A percentile compares a stretch with the other conserved stretches of the same genome.
Evolutionary conservation across 1,284 basidiomycete genomes (phyloP).

Genomic region (Cerioporus squamosus): DNA sequence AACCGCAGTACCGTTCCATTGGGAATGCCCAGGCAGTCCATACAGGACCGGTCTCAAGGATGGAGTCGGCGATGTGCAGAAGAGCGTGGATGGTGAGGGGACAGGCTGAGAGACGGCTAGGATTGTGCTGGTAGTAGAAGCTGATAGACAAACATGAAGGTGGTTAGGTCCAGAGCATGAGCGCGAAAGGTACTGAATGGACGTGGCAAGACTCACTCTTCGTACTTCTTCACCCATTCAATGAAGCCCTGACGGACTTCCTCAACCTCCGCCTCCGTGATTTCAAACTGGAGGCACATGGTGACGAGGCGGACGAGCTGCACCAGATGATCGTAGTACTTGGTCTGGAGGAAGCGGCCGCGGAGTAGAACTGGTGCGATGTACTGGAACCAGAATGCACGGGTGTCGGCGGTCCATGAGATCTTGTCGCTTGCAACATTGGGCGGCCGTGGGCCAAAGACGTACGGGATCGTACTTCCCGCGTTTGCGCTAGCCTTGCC

Average conservation of each 20-base stretch:
- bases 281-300: constrained; percentile 45
- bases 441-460: constrained; percentile 41
- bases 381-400: constrained; percentile 44
- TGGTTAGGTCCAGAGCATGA: neutral
- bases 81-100: constrained; percentile 45
- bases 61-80: constrained; percentile 40
- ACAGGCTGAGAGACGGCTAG: constrained; percentile 37
- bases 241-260: constrained; percentile 38
- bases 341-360: constrained; percentile 30
- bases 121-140: constrained; percentile 43
- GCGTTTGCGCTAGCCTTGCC: constrained; percentile 37
- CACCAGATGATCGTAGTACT: constrained; percentile 49
- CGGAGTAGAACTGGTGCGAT: constrained; percentile 44
- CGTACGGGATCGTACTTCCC: constrained; percentile 41
- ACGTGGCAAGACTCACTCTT: constrained; percentile 39
- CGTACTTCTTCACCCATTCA: constrained; percentile 47
- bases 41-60: constrained; percentile 37
- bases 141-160: no score
- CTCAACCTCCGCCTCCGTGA: constrained; percentile 38
- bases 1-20: constrained; percentile 43
- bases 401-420: constrained; percentile 35
- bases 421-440: constrained; percentile 39
- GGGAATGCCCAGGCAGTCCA: constrained; percentile 45
- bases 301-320: constrained; percentile 43
- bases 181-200: neutral